Percentiles rank a stretch among this genome's conserved stretches.
Conservation (phyloP, 805 yeast species). For the Hanseniaspora mollemarum region DNA sequence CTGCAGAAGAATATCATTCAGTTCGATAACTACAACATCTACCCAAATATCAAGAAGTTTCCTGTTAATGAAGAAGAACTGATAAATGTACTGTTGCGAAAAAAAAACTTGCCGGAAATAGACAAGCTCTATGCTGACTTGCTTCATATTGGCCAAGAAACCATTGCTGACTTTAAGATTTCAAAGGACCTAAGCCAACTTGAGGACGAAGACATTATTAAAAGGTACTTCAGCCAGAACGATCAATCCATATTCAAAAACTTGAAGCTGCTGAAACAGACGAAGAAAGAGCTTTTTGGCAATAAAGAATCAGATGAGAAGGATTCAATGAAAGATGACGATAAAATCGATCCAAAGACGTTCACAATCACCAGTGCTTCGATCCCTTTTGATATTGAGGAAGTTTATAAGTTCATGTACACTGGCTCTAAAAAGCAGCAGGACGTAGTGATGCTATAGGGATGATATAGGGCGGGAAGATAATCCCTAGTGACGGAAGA, state of each 20-base stretch:
- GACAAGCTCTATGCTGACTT: conserved; percentile 31
- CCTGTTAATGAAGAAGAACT: conserved; percentile 73
- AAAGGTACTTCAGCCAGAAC: conserved; percentile 8
- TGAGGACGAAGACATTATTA: conserved; percentile 13
- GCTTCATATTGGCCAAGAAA: background rate
- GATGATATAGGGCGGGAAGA: no score
- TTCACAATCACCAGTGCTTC: conserved; percentile 19
- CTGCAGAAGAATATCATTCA: conserved; percentile 47
- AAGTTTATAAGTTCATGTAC: conserved; percentile 36
- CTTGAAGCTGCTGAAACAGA: conserved; percentile 5
- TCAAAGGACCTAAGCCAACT: conserved; percentile 17
- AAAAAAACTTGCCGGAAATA: conserved; percentile 83
- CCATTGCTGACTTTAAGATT: background rate
- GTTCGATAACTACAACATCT: conserved; percentile 33
- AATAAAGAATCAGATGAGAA: conserved; percentile 38
- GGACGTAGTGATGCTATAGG: background rate
- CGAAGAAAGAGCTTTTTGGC: conserved; percentile 8
- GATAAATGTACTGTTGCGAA: conserved; percentile 71
- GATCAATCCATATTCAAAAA: conserved; percentile 2
- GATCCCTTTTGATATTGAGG: conserved; percentile 30
- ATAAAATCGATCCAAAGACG: conserved; percentile 19
- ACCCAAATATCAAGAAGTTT: conserved; percentile 77
- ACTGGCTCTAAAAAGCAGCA: conserved; percentile 30
- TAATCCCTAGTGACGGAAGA: no score
- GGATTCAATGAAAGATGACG: conserved; percentile 22